A percentile compares a stretch with the other conserved stretches of the same genome.
These are phyloP conservation scores for Drechslerella coelobrocha DNA, from an alignment of 2,329 filamentous ascomycete species.

Conservation along the genomic window DNA sequence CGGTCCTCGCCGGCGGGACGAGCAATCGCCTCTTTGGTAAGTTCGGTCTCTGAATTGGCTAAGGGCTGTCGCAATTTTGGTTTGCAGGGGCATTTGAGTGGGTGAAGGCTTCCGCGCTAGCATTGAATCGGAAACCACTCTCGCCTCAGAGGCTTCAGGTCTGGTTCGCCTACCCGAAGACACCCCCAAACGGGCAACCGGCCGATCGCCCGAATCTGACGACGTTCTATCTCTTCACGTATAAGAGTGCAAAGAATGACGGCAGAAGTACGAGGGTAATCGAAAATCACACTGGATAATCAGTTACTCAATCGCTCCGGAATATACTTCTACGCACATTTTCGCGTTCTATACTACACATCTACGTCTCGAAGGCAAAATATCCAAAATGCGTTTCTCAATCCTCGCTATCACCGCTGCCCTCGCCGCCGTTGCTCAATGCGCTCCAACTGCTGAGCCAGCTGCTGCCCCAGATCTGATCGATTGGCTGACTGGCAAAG, in stretches of 20 bases:
- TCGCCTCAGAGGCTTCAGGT: neutral
- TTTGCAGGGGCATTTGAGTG: too few relatives aligned
- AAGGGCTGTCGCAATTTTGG: neutral
- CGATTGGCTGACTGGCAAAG: constrained; percentile 21
- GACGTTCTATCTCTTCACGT: neutral
- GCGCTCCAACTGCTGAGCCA: constrained; percentile 12
- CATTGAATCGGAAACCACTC: constrained; percentile 4
- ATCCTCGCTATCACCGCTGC: constrained; percentile 16
- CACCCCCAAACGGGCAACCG: too few relatives aligned
- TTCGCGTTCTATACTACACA: neutral
- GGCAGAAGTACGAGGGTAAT: neutral
- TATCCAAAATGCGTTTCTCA: constrained; percentile 25
- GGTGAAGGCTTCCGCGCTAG: neutral
- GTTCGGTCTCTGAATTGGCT: too few relatives aligned
- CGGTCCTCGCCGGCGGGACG: too few relatives aligned
- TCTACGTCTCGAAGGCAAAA: neutral
- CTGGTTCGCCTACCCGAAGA: neutral
- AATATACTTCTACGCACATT: neutral
- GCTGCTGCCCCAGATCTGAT: constrained; percentile 10
- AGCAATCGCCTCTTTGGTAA: too few relatives aligned
- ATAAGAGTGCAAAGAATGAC: neutral
- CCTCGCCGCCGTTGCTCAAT: constrained; percentile 19
- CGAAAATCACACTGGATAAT: neutral
- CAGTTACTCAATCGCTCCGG: neutral
- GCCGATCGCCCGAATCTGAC: neutral